These are phyloP conservation scores for Chlorella sp. DNA, from an alignment of 139 green algal species.

Conservation along the genomic window DNA sequence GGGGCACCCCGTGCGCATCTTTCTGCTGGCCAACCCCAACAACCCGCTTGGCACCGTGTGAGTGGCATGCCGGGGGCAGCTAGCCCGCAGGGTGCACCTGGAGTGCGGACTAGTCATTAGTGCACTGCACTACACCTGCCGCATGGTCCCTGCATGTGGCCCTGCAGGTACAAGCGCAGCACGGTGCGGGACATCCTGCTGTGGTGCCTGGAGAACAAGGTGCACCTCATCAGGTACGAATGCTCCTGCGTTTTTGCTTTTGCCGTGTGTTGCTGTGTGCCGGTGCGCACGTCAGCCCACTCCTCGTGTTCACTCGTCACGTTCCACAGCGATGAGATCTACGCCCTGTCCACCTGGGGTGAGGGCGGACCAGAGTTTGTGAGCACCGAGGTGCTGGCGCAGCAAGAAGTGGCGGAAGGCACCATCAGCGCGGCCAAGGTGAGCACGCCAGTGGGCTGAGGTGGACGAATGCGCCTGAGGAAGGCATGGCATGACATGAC, in stretches of 20 bases:
- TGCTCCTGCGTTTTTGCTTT: no score
- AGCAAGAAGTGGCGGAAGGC: conserved; percentile 17
- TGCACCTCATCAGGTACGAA: conserved; percentile 61
- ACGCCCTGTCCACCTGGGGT: conserved; percentile 56
- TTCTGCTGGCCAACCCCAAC: conserved; percentile 68
- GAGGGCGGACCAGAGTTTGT: conserved; percentile 24
- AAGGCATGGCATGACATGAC: no score
- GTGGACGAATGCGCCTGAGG: no score
- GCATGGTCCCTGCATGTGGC: not conserved
- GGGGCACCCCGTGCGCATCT: conserved; percentile 27
- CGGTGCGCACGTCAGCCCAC: not conserved
- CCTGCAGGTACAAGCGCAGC: conserved; percentile 19
- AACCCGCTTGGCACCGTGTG: conserved; percentile 62
- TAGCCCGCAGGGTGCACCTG: not conserved
- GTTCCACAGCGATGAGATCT: conserved; percentile 67
- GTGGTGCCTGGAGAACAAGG: conserved; percentile 48
- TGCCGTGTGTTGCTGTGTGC: not conserved
- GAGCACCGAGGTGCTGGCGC: conserved; percentile 36
- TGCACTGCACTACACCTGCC: not conserved
- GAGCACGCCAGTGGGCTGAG: no score
- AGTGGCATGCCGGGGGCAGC: not conserved
- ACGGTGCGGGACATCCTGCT: conserved; percentile 40
- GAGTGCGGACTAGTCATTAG: not conserved
- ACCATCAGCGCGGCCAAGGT: conserved; percentile 4
- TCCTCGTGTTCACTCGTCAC: no score